A percentile compares a stretch with the other conserved stretches of the same genome.
These are phyloP conservation scores for Colletotrichum sp. DNA, from an alignment of 2,329 filamentous ascomycete species.

Conservation along the genomic window DNA sequence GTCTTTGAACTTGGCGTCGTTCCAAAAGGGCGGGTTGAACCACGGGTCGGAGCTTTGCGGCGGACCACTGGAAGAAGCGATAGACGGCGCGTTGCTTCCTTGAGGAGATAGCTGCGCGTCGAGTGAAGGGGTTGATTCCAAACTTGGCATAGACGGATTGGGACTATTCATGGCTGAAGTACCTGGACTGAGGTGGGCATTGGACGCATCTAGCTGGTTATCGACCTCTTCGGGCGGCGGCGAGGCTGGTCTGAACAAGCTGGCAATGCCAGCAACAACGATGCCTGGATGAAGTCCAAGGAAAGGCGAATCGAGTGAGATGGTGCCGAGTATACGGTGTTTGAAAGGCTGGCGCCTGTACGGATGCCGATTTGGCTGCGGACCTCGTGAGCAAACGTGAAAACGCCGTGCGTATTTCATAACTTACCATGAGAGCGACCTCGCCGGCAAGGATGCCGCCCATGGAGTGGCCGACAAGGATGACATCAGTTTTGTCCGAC, in stretches of 20 bases:
- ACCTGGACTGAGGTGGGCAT: slow-evolving; percentile 12
- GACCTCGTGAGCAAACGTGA: not conserved
- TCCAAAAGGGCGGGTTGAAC: slow-evolving; percentile 78
- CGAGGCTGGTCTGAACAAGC: slow-evolving; percentile 67
- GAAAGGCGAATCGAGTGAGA: slow-evolving; percentile 87
- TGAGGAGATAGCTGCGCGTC: slow-evolving; percentile 23
- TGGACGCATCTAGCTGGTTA: slow-evolving; percentile 18
- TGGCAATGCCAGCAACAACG: slow-evolving; percentile 79
- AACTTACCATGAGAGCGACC: slow-evolving; percentile 67
- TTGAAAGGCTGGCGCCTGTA: slow-evolving; percentile 54
- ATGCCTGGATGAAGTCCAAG: slow-evolving; percentile 90
- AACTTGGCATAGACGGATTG: slow-evolving; percentile 28
- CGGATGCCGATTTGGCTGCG: slow-evolving; percentile 37
- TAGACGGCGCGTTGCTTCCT: not conserved
- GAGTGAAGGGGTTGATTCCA: slow-evolving; percentile 25
- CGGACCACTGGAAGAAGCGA: slow-evolving; percentile 12
- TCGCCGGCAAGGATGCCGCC: slow-evolving; percentile 85
- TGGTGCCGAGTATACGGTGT: slow-evolving; percentile 79
- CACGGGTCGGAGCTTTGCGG: slow-evolving; percentile 56
- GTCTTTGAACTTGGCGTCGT: slow-evolving; percentile 74
- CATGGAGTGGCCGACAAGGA: slow-evolving; percentile 89
- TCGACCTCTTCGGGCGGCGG: slow-evolving; percentile 30
- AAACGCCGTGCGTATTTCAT: not conserved
- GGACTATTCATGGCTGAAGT: slow-evolving; percentile 24
- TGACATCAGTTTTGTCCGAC: slow-evolving; percentile 73